These are phyloP conservation scores for Trametes coccinea DNA, from an alignment of 768 basidiomycete genomes.

Conservation along the genomic window DNA sequence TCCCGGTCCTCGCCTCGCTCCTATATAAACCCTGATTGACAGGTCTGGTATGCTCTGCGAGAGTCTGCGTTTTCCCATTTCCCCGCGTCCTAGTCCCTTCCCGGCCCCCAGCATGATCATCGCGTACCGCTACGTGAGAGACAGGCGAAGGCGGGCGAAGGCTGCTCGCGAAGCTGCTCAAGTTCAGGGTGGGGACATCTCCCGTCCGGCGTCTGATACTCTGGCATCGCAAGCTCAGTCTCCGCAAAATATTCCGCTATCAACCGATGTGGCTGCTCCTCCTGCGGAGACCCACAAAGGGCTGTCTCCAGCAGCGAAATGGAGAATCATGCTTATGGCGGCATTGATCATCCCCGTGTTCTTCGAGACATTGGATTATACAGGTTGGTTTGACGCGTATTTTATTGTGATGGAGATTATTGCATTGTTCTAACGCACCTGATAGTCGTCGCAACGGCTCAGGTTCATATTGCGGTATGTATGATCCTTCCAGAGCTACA, in stretches of 20 bases:
- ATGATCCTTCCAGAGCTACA: no score
- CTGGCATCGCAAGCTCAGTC: neutral
- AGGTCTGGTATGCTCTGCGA: neutral
- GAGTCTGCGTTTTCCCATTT: neutral
- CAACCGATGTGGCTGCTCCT: neutral
- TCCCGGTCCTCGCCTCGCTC: neutral
- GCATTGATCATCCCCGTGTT: slow-evolving; percentile 44
- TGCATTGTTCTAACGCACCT: no score
- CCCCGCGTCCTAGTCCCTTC: neutral
- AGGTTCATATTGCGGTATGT: slow-evolving; percentile 50
- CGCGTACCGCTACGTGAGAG: slow-evolving; percentile 15
- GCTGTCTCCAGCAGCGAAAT: slow-evolving; percentile 1
- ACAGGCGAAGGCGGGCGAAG: slow-evolving; percentile 13
- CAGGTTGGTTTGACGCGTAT: slow-evolving; percentile 25
- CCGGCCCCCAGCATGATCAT: slow-evolving; percentile 3
- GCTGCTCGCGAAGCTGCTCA: slow-evolving; percentile 10
- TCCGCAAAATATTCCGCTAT: neutral
- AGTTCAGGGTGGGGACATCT: neutral
- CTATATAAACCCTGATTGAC: neutral
- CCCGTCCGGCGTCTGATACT: neutral
- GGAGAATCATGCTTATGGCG: slow-evolving; percentile 29
- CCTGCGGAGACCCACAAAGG: neutral
- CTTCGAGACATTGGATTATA: slow-evolving; percentile 43
- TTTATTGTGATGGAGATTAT: no score
- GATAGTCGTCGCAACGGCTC: slow-evolving; percentile 53